Base-by-base conservation (phyloP, 129 eudicot species). In the Saussurea involucrata region DNA sequence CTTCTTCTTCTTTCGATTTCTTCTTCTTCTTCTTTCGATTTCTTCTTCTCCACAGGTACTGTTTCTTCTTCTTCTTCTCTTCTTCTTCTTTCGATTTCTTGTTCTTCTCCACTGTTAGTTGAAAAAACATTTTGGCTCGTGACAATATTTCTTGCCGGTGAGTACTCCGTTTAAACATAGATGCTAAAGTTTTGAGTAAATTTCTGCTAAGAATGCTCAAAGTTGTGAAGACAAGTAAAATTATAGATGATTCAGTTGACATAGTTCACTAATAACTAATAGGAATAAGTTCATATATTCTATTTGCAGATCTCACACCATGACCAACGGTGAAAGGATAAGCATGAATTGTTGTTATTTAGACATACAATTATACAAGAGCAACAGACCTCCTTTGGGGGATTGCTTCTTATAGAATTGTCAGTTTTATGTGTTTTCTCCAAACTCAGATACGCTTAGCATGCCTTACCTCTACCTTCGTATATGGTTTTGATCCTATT, bases 131-230 rank as follows among this genome's bases (percentile, higher is more conserved):
- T 76, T 83, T 95, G 61, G 75, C 81, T 17, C 90, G 99, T 34
- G 99, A 95, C 78, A 82, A 80, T 82, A 92, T 80, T 82, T 79
- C 82, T 70, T 95, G 99, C 60, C 99, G 92, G 99, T 95, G 85
- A 91, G 97, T 85, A 29, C 80, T 76, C 57, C 71, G 73, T 66
- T n/a, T 63, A 44, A 68, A 34, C 24, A 36, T 66, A 83, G 64
- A 66, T 76, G 60, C 28, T 82, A 13, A 32, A 36, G 36, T 63
- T 5, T 13, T 24, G 24, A 63, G 3, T 17, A 15, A 63, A 21
- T 8, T 24, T 13, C 28, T 12, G 24, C 33, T 73, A 58, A 12
- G 40, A 57, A 15, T 24, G 31, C 22, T 40, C 9, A 42, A 32
- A 1, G 32, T 12, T 40, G 71, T 40, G 24, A 66, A 76, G 25